Evolutionary conservation across 2,329 filamentous ascomycete genomes (phyloP).

Genomic region (Pseudocercospora eumusae): DNA sequence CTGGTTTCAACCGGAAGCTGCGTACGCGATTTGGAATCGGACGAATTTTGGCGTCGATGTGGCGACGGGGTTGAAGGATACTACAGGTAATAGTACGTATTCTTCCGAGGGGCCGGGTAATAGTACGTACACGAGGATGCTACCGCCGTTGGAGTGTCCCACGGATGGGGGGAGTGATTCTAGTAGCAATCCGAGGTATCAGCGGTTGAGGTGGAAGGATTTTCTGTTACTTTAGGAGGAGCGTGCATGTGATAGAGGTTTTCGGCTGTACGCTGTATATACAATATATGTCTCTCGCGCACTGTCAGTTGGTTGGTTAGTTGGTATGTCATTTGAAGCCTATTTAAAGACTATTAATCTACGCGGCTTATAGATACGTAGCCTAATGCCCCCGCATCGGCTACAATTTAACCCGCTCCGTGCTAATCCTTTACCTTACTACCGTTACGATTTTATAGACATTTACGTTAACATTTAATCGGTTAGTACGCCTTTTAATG

Average conservation of each 20-base stretch:
- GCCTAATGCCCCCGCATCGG: no score
- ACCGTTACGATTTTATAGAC: no score
- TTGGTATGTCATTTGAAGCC: no score
- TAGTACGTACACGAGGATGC: constrained; percentile 7
- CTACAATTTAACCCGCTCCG: no score
- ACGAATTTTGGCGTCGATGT: constrained; percentile 9
- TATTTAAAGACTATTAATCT: no score
- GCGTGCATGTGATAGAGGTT: neutral
- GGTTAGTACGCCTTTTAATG: no score
- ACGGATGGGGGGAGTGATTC: neutral
- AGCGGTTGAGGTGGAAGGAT: neutral
- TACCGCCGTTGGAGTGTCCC: neutral
- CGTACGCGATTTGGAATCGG: constrained; percentile 15
- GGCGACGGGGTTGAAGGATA: constrained; percentile 12
- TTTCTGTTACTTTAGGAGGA: neutral
- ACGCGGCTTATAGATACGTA: no score
- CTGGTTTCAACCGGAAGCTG: constrained; percentile 50
- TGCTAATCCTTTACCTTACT: no score
- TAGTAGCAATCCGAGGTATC: neutral
- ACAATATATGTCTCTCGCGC: neutral
- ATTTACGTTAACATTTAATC: no score
- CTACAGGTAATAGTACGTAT: constrained; percentile 13
- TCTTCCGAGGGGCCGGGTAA: constrained; percentile 8
- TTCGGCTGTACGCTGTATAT: neutral
- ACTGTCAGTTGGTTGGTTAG: no score